phyloP scores from a whole-genome alignment of 495 filamentous ascomycete genomes.

The Aspergillus indologenus region DNA sequence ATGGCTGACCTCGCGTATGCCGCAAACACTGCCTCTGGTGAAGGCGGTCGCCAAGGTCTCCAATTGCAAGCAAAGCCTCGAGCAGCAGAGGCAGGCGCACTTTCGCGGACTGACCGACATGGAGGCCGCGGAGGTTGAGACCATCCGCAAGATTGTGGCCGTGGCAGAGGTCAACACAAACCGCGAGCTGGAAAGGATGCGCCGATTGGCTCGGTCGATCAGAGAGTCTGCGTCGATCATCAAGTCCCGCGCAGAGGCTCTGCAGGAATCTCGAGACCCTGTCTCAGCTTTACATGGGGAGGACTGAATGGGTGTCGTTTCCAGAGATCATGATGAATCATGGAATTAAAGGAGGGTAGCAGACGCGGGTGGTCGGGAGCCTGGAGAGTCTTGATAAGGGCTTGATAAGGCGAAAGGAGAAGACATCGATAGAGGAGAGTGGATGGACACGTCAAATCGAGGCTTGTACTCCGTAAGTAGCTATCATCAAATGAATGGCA shows the following conservation, averaged over 20 bases:
- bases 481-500: no score
- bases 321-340: background rate
- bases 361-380: no score
- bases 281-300: background rate
- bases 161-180: slow-evolving; percentile 22
- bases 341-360: no score
- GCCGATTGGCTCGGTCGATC: slow-evolving; percentile 16
- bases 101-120: slow-evolving; percentile 13
- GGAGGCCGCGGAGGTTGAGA: slow-evolving; percentile 26
- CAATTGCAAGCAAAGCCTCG: slow-evolving; percentile 16
- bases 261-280: slow-evolving; percentile 10
- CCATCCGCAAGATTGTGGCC: slow-evolving; percentile 17
- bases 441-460: background rate
- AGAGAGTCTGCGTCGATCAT: slow-evolving; percentile 16
- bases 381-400: no score
- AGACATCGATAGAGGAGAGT: background rate
- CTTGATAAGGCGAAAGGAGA: background rate
- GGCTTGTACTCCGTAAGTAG: no score
- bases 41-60: slow-evolving; percentile 25
- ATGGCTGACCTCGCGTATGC: slow-evolving; percentile 25
- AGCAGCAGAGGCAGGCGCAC: slow-evolving; percentile 2
- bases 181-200: slow-evolving; percentile 23
- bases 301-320: background rate
- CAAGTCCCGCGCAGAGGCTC: slow-evolving; percentile 12
- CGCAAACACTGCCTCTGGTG: slow-evolving; percentile 18